A percentile compares a stretch with the other conserved stretches of the same genome.
phyloP scores from a whole-genome alignment of 2,329 filamentous ascomycete genomes.

The Pseudocercospora crystallina region DNA sequence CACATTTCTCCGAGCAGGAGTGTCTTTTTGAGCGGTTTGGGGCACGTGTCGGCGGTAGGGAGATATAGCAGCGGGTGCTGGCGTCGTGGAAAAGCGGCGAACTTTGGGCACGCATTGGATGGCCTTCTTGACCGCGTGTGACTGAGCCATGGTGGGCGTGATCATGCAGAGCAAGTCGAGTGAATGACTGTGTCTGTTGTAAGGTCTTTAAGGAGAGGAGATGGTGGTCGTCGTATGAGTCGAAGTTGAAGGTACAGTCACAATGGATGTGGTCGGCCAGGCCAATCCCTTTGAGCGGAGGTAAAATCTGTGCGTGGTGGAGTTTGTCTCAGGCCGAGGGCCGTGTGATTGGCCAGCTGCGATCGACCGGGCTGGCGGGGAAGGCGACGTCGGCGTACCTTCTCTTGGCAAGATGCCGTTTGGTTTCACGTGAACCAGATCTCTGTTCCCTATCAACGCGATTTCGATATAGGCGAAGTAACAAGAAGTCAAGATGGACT shows the following conservation, averaged over 20 bases:
- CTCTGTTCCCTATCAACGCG: too few species aligned
- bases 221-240: too few species aligned
- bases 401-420: too few species aligned
- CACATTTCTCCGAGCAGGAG: constrained; percentile 33
- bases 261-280: too few species aligned
- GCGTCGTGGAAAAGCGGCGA: constrained; percentile 46
- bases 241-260: too few species aligned
- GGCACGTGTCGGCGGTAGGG: constrained; percentile 38
- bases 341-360: not conserved
- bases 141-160: constrained; percentile 34
- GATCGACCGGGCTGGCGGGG: too few species aligned
- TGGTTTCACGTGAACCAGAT: too few species aligned
- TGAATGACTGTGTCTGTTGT: not conserved
- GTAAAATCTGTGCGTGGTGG: too few species aligned
- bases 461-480: too few species aligned
- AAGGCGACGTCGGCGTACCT: too few species aligned
- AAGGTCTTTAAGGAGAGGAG: too few species aligned
- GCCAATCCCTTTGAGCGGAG: too few species aligned
- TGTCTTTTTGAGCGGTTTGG: constrained; percentile 11
- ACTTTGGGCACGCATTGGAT: constrained; percentile 40
- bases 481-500: constrained; percentile 22
- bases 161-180: constrained; percentile 13
- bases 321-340: not conserved
- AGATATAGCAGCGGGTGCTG: constrained; percentile 43
- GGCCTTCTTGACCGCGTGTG: constrained; percentile 37